Evolutionary conservation across 2,329 filamentous ascomycete species (phyloP).

Genomic region (Rhinocladiella mackenziei): DNA sequence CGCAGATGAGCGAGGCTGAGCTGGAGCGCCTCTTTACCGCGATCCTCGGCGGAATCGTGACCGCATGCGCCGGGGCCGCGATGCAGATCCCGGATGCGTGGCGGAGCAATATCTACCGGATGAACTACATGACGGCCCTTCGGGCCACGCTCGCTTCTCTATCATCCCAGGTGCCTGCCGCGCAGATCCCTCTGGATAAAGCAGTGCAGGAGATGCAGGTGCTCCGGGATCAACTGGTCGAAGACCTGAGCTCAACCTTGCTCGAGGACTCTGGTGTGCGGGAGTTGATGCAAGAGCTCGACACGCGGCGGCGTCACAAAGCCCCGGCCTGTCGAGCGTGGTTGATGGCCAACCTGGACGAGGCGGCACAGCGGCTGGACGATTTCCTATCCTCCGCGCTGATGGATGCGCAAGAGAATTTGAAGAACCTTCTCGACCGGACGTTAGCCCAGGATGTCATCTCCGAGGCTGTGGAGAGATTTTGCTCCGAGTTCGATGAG

Average conservation of each 20-base stretch:
- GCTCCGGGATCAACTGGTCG: conserved; percentile 18
- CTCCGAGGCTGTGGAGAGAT: conserved; percentile 74
- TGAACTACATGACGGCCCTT: conserved; percentile 45
- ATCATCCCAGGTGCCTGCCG: conserved; percentile 38
- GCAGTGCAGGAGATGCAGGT: conserved; percentile 19
- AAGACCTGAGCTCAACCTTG: conserved; percentile 18
- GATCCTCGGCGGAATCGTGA: conserved; percentile 83
- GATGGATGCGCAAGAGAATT: conserved; percentile 82
- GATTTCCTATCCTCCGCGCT: conserved; percentile 88
- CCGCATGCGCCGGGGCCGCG: conserved; percentile 67
- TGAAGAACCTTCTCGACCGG: conserved; percentile 69
- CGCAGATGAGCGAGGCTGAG: conserved; percentile 51
- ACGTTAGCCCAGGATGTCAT: conserved; percentile 70
- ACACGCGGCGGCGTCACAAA: conserved; percentile 8
- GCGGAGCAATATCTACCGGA: conserved; percentile 47
- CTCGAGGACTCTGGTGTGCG: conserved; percentile 24
- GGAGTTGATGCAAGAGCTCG: conserved; percentile 22
- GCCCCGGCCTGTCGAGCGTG: conserved; percentile 23
- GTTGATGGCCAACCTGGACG: conserved; percentile 48
- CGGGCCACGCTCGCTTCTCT: conserved; percentile 59
- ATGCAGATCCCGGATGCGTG: conserved; percentile 32
- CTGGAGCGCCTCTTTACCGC: conserved; percentile 73
- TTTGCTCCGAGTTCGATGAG: conserved; percentile 78
- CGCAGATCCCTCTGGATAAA: conserved; percentile 20
- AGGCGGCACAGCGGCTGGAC: conserved; percentile 68